Percentiles rank a stretch among this genome's conserved stretches.
These are phyloP conservation scores for Tuber indicum DNA, from an alignment of 495 filamentous ascomycete genomes.

Conservation along the genomic window DNA sequence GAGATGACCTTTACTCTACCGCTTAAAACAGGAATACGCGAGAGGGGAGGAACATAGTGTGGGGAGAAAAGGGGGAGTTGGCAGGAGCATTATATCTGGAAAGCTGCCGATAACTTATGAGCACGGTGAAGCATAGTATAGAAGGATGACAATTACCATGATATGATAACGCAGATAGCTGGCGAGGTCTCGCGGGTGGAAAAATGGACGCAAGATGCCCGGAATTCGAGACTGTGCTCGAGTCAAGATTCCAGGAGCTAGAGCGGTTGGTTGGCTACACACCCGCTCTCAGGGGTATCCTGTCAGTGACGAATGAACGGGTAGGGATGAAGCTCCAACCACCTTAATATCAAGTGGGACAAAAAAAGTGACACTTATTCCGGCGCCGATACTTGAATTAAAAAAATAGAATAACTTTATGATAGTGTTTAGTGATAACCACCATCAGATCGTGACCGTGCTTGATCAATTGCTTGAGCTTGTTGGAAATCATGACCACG, in stretches of 20 bases:
- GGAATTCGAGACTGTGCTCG: neutral
- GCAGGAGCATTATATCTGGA: neutral
- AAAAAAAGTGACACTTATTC: no score
- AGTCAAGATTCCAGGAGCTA: neutral
- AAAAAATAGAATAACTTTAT: no score
- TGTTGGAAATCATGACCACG: no score
- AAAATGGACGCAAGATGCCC: neutral
- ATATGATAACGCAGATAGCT: neutral
- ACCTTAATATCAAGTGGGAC: neutral
- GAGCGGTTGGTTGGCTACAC: neutral
- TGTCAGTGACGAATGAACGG: neutral
- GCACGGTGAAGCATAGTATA: neutral
- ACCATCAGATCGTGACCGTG: no score
- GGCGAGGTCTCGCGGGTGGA: neutral
- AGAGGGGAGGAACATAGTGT: neutral
- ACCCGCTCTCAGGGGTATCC: neutral
- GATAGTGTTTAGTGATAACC: no score
- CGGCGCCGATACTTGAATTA: no score
- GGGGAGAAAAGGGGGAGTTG: neutral
- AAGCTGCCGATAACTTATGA: neutral
- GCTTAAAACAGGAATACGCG: neutral
- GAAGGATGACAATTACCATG: neutral
- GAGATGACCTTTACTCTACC: neutral
- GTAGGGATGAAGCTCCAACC: neutral
- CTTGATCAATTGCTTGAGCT: no score